phyloP scores from a whole-genome alignment of 148 eudicot species.

The Rhododendron ferrugineum region DNA sequence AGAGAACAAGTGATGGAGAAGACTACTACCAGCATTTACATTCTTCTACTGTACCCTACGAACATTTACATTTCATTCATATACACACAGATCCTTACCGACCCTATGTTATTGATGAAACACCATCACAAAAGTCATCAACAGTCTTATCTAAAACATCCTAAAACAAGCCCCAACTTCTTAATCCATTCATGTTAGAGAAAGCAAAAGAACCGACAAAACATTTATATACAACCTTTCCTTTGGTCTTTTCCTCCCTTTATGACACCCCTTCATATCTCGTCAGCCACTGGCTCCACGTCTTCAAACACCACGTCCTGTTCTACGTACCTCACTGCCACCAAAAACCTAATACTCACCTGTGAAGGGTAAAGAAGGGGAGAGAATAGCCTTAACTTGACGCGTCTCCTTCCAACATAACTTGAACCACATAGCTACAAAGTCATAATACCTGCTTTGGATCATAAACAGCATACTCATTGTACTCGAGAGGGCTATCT shows the following conservation, averaged over 20 bases:
- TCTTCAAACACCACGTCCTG: conserved; percentile 25
- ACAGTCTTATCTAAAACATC: not conserved
- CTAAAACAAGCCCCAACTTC: not conserved
- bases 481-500: conserved; percentile 69
- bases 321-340: conserved; percentile 76
- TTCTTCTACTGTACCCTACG: not conserved
- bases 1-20: not conserved
- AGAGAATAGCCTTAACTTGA: not conserved
- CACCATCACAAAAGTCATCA: not conserved
- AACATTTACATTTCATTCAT: not conserved
- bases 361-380: conserved; percentile 10
- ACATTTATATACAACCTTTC: not conserved
- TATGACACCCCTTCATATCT: not conserved
- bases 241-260: not conserved
- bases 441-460: conserved; percentile 53
- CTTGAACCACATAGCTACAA: not conserved
- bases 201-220: not conserved
- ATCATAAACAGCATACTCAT: conserved; percentile 82
- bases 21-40: not conserved
- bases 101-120: not conserved
- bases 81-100: not conserved
- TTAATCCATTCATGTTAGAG: not conserved
- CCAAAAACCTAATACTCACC: conserved; percentile 79
- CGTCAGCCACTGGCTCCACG: not conserved
- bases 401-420: not conserved